phyloP scores from a whole-genome alignment of 805 yeast species.

The Starmerella asiatica region DNA sequence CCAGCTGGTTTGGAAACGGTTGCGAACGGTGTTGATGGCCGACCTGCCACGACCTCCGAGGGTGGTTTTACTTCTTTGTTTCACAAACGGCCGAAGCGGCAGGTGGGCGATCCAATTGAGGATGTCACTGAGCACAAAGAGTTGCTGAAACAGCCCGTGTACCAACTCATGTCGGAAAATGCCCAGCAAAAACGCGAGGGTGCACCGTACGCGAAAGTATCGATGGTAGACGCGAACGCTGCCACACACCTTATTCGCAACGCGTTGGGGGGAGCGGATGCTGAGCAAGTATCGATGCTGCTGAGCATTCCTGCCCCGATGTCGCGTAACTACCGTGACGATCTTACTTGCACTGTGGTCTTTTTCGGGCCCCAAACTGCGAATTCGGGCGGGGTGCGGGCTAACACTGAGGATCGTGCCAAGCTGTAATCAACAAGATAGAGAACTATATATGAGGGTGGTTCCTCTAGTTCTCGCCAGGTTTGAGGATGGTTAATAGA shows the following conservation, averaged over 20 bases:
- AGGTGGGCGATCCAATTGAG: slow-evolving; percentile 23
- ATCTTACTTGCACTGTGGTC: slow-evolving; percentile 87
- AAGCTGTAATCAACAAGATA: slow-evolving; percentile 15
- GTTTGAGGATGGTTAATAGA: too few relatives aligned
- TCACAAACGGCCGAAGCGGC: slow-evolving; percentile 10
- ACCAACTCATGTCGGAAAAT: slow-evolving; percentile 27
- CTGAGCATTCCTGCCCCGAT: slow-evolving; percentile 84
- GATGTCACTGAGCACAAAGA: slow-evolving; percentile 35
- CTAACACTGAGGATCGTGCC: slow-evolving; percentile 24
- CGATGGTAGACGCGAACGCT: slow-evolving; percentile 69
- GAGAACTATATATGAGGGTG: too few relatives aligned
- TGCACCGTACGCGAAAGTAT: neutral
- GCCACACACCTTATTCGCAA: slow-evolving; percentile 89
- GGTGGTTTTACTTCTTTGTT: slow-evolving; percentile 16
- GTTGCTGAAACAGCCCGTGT: slow-evolving; percentile 56
- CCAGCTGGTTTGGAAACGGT: slow-evolving; percentile 24
- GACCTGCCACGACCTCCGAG: slow-evolving; percentile 1
- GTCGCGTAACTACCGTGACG: slow-evolving; percentile 87
- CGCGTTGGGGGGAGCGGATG: slow-evolving; percentile 80
- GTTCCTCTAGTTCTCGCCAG: too few relatives aligned
- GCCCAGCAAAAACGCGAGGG: neutral
- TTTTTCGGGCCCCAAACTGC: slow-evolving; percentile 54
- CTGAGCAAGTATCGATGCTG: slow-evolving; percentile 76
- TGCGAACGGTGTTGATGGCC: slow-evolving; percentile 15
- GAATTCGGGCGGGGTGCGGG: slow-evolving; percentile 22